Evolutionary conservation across 129 eudicot genomes (phyloP).

Genomic region (Tagetes erecta): DNA sequence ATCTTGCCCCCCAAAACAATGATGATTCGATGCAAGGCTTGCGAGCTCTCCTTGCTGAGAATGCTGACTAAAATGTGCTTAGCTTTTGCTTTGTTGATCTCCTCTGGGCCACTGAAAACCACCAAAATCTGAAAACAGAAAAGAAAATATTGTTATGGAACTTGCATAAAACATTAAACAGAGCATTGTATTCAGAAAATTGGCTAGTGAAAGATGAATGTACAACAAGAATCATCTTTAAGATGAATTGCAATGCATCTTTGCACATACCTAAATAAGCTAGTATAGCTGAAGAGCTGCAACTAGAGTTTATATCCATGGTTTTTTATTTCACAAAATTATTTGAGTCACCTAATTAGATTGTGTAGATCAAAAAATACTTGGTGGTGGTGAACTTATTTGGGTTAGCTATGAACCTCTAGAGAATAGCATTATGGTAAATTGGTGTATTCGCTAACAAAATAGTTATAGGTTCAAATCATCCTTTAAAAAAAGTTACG

Average conservation of each 20-base stretch:
- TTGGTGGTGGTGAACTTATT: not conserved
- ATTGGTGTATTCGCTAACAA: too few relatives aligned
- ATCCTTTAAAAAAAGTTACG: too few relatives aligned
- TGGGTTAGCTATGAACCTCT: not conserved
- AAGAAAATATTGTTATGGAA: not conserved
- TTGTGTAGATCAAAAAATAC: not conserved
- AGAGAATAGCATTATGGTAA: too few relatives aligned
- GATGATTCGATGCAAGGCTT: constrained; percentile 38
- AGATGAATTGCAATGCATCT: not conserved
- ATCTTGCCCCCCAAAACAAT: constrained; percentile 50
- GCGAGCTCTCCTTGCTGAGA: constrained; percentile 33
- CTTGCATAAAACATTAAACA: constrained; percentile 1
- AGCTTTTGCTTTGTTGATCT: constrained; percentile 40
- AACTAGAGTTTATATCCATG: not conserved
- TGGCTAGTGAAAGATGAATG: not conserved
- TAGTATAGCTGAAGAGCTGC: not conserved
- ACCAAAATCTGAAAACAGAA: constrained; percentile 45
- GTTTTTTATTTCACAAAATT: not conserved
- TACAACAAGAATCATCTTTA: constrained; percentile 11
- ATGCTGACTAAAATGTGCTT: constrained; percentile 36
- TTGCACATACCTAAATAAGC: not conserved
- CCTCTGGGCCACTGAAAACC: constrained; percentile 46
- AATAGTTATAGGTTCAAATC: too few relatives aligned
- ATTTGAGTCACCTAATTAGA: not conserved
- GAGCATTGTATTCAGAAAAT: constrained; percentile 6